Base-by-base conservation (phyloP, 106 monocot genomes). In the Xerophyta viscosa region DNA sequence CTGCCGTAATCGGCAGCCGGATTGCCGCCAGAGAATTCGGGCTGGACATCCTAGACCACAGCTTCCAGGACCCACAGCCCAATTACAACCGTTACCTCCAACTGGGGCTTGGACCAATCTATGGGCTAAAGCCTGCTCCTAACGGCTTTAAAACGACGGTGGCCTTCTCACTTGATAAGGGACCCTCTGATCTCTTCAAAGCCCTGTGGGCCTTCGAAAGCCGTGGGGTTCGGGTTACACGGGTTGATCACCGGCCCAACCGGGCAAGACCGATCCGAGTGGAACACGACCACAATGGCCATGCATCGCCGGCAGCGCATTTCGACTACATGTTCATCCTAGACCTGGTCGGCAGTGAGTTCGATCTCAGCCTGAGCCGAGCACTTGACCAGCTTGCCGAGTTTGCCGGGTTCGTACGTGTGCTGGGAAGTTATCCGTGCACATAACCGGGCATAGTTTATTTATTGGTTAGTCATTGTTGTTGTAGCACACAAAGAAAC, bases 201-300 rank as follows among this genome's bases (percentile, higher is more conserved):
- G 84, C 79, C 45, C 68, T 85, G 71, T 76, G 68, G 71, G 29
- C 66, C 20, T 79, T 85, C 56, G 79, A 85, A 68, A 64, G 46
- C 61, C 67, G 75, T 4, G 84, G 72, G 2, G 57, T 85, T 2
- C 8, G 21, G 37, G 75, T 85, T 18, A 58, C 43, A 20, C 71
- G 75, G 41, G 84, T 85, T n/a, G 75, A 85, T 27, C 79, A 85
- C 68, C 58, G 84, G 31, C 84, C 84, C 15, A 76, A 85, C 67
- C 48, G 75, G 29, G 3, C 54, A 21, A 64, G 54, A 19, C 84
- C 84, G 52, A 27, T 79, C 41, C 63, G 84, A 61, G 19, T 78
- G 0, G 65, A 31, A 4, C 14, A 44, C 14, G 11, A 6, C 33
- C 5, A 5, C 33, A 11, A 11, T 11, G 33, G 33, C 17, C 62